These are phyloP conservation scores for Breynia disticha DNA, from an alignment of 441 rosid genomes.

Conservation along the genomic window DNA sequence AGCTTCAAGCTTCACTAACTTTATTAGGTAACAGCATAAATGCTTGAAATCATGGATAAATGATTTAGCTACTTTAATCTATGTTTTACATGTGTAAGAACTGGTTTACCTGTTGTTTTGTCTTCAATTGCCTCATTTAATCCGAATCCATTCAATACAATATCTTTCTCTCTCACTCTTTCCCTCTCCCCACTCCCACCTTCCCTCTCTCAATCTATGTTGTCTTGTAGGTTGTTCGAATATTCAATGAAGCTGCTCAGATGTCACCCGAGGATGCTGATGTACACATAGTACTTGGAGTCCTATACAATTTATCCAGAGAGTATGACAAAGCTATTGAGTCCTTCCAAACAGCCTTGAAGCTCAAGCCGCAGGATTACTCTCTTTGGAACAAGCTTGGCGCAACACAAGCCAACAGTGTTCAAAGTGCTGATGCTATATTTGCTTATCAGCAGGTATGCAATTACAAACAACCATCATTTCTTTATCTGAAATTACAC, in stretches of 20 bases:
- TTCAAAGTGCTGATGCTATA: conserved; percentile 96
- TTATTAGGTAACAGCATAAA: no score
- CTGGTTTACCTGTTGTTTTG: no score
- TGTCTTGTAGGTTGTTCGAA: conserved; percentile 54
- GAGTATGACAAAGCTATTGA: conserved; percentile 85
- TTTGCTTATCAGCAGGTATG: conserved; percentile 86
- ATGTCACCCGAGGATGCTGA: conserved; percentile 95
- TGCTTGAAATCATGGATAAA: no score
- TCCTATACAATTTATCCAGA: conserved; percentile 79
- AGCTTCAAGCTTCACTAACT: no score
- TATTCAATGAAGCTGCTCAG: conserved; percentile 82
- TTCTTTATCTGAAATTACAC: neutral
- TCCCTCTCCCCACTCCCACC: no score
- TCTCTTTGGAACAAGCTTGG: conserved; percentile 99
- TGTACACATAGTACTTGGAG: conserved; percentile 89
- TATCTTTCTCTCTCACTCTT: no score
- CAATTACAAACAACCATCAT: neutral
- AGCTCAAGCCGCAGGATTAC: conserved; percentile 91
- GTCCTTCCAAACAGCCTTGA: conserved; percentile 72
- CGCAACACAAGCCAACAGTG: conserved; percentile 97
- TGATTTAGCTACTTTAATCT: no score
- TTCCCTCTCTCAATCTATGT: neutral
- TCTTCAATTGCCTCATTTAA: no score
- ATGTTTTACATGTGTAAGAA: no score
- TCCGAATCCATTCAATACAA: no score